Evolutionary conservation across 2,329 filamentous ascomycete genomes (phyloP).

Genomic region (Apiospora malaysiana): DNA sequence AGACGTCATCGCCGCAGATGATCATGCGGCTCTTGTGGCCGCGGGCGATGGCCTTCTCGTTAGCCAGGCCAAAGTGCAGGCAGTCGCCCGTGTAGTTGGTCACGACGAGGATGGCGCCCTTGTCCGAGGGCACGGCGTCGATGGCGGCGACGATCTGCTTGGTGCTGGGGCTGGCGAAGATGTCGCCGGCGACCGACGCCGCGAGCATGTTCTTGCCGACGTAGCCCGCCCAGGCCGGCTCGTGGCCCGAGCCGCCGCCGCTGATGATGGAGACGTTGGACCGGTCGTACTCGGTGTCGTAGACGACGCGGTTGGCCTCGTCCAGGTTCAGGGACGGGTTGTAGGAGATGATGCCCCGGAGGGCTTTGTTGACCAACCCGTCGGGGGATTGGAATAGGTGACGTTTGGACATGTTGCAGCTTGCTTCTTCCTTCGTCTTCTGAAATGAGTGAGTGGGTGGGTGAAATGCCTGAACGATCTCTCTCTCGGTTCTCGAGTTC

Average conservation of each 20-base stretch:
- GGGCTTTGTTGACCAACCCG: constrained; percentile 58
- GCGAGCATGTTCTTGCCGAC: constrained; percentile 67
- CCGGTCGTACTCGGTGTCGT: constrained; percentile 50
- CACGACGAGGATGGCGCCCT: constrained; percentile 64
- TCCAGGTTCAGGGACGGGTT: constrained; percentile 58
- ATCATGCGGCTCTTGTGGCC: constrained; percentile 62
- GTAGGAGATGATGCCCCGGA: constrained; percentile 58
- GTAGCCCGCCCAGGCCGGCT: constrained; percentile 69
- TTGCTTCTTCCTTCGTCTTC: neutral
- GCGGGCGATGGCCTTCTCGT: constrained; percentile 60
- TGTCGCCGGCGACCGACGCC: constrained; percentile 65
- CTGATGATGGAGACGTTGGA: constrained; percentile 57
- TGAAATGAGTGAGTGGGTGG: neutral
- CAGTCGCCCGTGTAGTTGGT: constrained; percentile 72
- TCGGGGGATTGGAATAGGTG: constrained; percentile 60
- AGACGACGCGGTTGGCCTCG: constrained; percentile 57
- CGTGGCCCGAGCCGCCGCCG: constrained; percentile 63
- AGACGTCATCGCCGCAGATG: constrained; percentile 70
- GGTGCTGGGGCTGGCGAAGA: constrained; percentile 68
- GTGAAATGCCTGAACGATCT: neutral
- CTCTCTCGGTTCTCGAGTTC: neutral
- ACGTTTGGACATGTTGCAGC: constrained; percentile 53
- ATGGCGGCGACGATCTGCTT: constrained; percentile 67
- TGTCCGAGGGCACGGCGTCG: constrained; percentile 57
- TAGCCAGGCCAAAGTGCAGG: constrained; percentile 65